phyloP scores from a whole-genome alignment of 306 rosid genomes.

The Lathyrus aphaca region DNA sequence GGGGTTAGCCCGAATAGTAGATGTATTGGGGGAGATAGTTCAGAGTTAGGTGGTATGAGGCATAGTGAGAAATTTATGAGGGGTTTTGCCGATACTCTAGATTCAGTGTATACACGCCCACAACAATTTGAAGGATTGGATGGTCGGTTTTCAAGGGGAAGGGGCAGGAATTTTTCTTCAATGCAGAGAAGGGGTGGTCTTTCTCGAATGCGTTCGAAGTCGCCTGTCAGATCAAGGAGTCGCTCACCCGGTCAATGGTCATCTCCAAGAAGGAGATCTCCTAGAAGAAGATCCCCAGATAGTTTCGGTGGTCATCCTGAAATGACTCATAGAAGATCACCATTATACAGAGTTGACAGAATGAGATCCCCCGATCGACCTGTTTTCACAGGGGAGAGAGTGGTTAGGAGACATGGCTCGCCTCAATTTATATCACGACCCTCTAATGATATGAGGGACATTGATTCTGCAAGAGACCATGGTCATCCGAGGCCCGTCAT shows the following conservation, averaged over 20 bases:
- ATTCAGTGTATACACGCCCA: constrained; percentile 58
- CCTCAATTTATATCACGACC: constrained; percentile 60
- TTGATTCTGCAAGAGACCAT: constrained; percentile 68
- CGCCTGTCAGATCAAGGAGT: constrained; percentile 74
- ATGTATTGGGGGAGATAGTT: constrained; percentile 59
- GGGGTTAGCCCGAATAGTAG: constrained; percentile 69
- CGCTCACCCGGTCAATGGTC: constrained; percentile 85
- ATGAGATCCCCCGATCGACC: constrained; percentile 86
- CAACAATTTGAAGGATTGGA: constrained; percentile 63
- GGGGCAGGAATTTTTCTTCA: constrained; percentile 63
- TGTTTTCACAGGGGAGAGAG: constrained; percentile 61
- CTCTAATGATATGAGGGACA: constrained; percentile 70
- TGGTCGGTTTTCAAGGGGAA: constrained; percentile 68
- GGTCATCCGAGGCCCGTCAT: constrained; percentile 72
- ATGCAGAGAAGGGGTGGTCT: constrained; percentile 66
- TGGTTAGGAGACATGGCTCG: constrained; percentile 67
- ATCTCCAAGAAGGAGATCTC: constrained; percentile 76
- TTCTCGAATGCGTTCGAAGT: constrained; percentile 66
- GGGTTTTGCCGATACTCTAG: constrained; percentile 52
- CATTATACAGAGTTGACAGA: constrained; percentile 65
- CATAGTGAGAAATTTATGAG: constrained; percentile 68
- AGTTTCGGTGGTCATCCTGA: constrained; percentile 76
- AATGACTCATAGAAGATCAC: constrained; percentile 62
- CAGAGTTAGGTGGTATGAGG: constrained; percentile 66
- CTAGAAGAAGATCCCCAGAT: constrained; percentile 81